These are phyloP conservation scores for Metschnikowia borealis DNA, from an alignment of 805 yeast genomes.

Conservation along the genomic window DNA sequence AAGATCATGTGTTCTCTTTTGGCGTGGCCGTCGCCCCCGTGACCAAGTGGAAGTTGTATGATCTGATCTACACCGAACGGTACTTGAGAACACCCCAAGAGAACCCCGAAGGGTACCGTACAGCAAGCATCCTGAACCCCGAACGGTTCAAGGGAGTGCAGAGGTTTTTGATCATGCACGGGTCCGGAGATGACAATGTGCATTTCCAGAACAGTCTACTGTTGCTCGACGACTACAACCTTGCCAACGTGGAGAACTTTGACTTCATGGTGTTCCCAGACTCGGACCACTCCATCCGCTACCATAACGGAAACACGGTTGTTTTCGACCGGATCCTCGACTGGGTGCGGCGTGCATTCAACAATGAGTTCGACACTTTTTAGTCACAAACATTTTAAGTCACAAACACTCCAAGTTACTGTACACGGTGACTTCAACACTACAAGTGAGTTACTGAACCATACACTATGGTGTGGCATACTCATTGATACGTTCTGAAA, in stretches of 20 bases:
- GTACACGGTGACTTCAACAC: too few species aligned
- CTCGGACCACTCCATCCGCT: constrained; percentile 67
- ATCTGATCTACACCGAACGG: constrained; percentile 90
- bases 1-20: constrained; percentile 61
- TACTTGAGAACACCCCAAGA: constrained; percentile 82
- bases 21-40: constrained; percentile 98
- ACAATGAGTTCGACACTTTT: constrained; percentile 9
- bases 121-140: constrained; percentile 53
- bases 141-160: constrained; percentile 50
- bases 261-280: constrained; percentile 80
- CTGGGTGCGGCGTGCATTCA: constrained; percentile 19
- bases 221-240: constrained; percentile 69
- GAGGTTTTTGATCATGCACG: constrained; percentile 87
- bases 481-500: too few species aligned
- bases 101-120: constrained; percentile 60
- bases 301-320: constrained; percentile 68
- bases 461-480: neutral
- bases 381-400: too few species aligned
- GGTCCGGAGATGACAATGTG: constrained; percentile 96
- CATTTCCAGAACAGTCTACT: constrained; percentile 87
- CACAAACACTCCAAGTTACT: too few species aligned
- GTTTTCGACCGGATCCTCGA: constrained; percentile 51
- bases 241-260: constrained; percentile 75
- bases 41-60: constrained; percentile 89
- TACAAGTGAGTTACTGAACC: too few species aligned